A percentile compares a stretch with the other conserved stretches of the same genome.
Evolutionary conservation across 139 green algal genomes (phyloP).

Genomic region (Haematococcus lacustris): DNA sequence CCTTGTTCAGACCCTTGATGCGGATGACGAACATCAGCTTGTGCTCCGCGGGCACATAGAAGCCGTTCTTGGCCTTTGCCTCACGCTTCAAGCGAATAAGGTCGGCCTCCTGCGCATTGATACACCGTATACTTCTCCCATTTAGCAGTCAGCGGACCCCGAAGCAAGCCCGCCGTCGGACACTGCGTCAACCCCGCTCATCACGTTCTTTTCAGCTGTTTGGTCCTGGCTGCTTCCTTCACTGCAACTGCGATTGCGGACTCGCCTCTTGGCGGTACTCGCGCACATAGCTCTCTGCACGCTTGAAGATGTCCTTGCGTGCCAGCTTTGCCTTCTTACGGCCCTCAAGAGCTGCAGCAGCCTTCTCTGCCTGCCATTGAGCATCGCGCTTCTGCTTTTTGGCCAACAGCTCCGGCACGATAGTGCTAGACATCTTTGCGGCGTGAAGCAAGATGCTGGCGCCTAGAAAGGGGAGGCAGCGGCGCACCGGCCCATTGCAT

Average conservation of each 20-base stretch:
- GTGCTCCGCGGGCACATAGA: constrained; percentile 91
- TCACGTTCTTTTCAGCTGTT: no score
- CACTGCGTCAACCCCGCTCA: no score
- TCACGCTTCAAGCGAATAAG: constrained; percentile 83
- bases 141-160: no score
- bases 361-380: constrained; percentile 63
- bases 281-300: constrained; percentile 94
- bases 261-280: constrained; percentile 89
- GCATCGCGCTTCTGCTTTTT: constrained; percentile 94
- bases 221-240: no score
- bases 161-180: no score
- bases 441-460: no score
- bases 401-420: constrained; percentile 71
- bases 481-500: no score
- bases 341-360: constrained; percentile 48
- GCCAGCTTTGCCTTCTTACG: constrained; percentile 60
- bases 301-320: constrained; percentile 89
- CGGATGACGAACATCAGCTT: constrained; percentile 95
- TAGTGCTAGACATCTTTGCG: constrained; percentile 1
- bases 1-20: constrained; percentile 94
- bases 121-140: no score
- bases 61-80: constrained; percentile 81
- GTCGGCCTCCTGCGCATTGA: constrained; percentile 87
- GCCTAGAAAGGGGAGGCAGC: no score
- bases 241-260: no score